Evolutionary conservation across 2,329 filamentous ascomycete species (phyloP).

Genomic region (Talaromyces piceae): DNA sequence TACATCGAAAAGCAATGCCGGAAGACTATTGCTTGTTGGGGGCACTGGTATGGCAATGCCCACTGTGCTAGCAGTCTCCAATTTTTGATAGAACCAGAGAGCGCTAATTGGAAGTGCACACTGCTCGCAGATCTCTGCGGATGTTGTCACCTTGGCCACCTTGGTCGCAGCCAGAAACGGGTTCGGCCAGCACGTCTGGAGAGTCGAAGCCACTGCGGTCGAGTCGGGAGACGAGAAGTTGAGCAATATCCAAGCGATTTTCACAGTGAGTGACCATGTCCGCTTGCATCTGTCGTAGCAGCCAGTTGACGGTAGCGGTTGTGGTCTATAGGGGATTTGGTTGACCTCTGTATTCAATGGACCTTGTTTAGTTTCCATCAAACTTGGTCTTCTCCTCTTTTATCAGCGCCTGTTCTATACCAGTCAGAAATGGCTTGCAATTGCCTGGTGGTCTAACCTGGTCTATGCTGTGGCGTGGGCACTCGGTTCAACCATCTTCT

Average conservation of each 20-base stretch:
- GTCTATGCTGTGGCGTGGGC: slow-evolving; percentile 1
- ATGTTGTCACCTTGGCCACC: neutral
- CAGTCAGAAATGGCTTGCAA: neutral
- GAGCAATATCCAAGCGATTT: neutral
- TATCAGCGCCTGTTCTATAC: neutral
- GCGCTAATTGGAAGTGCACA: neutral
- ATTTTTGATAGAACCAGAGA: too few relatives aligned
- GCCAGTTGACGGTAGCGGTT: neutral
- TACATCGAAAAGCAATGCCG: neutral
- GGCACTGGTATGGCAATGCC: neutral
- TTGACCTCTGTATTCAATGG: neutral
- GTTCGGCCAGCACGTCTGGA: neutral
- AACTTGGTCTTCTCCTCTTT: neutral
- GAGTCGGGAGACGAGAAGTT: neutral
- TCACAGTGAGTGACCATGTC: neutral
- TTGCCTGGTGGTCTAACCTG: neutral
- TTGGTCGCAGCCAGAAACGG: neutral
- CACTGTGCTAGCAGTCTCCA: neutral
- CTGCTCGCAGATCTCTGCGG: neutral
- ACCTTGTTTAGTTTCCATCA: neutral
- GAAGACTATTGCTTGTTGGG: neutral
- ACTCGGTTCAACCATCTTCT: neutral
- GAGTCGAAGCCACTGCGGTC: neutral
- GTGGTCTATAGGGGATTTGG: neutral
- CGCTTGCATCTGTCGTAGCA: neutral